Percentiles rank a stretch among this genome's conserved stretches.
phyloP scores from a whole-genome alignment of 352 stramenopile genomes.

The Globisporangium cylindrosporum region DNA sequence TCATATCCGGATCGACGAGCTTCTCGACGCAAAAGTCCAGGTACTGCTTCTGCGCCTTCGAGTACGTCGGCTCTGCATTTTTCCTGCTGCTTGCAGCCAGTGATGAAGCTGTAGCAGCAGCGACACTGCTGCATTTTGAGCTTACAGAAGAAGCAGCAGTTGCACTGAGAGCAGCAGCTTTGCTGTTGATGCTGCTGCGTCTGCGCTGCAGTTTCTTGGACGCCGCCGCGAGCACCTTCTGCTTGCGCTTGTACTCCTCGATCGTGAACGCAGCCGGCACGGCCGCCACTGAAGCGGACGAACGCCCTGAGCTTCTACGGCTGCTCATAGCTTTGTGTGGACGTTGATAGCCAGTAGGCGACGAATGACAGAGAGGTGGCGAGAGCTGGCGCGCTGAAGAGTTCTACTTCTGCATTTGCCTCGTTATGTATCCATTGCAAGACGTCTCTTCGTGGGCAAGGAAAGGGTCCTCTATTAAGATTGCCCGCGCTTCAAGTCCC shows the following conservation, averaged over 20 bases:
- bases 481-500: constrained; percentile 7
- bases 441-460: constrained; percentile 1
- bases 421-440: neutral
- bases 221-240: constrained; percentile 39
- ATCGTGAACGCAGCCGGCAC: constrained; percentile 40
- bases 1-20: constrained; percentile 42
- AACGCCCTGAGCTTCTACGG: neutral
- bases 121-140: neutral
- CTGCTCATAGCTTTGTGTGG: neutral
- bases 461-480: neutral
- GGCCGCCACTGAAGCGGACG: neutral
- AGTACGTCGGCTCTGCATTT: constrained; percentile 18
- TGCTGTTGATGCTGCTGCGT: constrained; percentile 3
- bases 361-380: neutral
- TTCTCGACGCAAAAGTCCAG: constrained; percentile 56
- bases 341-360: neutral
- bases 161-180: neutral
- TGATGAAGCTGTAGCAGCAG: neutral
- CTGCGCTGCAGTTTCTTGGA: constrained; percentile 15
- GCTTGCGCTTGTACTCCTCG: constrained; percentile 55
- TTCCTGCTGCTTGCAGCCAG: constrained; percentile 15
- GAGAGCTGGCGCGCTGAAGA: too few species aligned
- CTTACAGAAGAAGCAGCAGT: neutral
- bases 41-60: constrained; percentile 48
- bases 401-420: neutral